phyloP scores from a whole-genome alignment of 257 asterid genomes.

The Buddleja alternifolia region DNA sequence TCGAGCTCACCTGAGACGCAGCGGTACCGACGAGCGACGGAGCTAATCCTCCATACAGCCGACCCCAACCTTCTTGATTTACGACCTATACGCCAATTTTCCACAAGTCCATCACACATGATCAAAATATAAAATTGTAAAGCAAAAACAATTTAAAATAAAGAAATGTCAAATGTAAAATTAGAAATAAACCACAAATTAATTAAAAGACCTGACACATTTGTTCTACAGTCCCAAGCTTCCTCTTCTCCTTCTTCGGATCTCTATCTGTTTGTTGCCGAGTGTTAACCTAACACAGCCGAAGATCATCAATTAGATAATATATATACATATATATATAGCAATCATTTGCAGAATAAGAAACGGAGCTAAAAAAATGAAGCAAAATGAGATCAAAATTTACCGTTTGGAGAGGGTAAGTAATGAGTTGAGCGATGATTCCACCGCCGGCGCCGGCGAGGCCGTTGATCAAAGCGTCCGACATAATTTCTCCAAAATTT shows the following conservation, averaged over 20 bases:
- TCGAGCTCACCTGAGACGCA: constrained; percentile 73
- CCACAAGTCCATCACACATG: background rate
- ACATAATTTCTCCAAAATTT: constrained; percentile 47
- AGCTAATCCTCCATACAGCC: constrained; percentile 84
- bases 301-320: constrained; percentile 17
- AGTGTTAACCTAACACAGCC: constrained; percentile 69
- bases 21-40: constrained; percentile 96
- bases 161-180: constrained; percentile 3
- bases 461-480: constrained; percentile 96
- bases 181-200: constrained; percentile 1
- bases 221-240: constrained; percentile 62
- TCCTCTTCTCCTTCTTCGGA: constrained; percentile 67
- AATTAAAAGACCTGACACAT: constrained; percentile 62
- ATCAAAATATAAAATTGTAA: background rate
- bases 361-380: constrained; percentile 14
- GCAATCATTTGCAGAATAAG: background rate
- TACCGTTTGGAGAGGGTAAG: constrained; percentile 94
- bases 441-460: constrained; percentile 99
- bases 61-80: constrained; percentile 90
- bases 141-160: background rate
- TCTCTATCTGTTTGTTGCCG: constrained; percentile 93
- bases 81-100: constrained; percentile 60
- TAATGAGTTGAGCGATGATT: constrained; percentile 87
- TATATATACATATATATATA: background rate
- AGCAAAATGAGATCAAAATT: background rate